These are phyloP conservation scores for Berkeleyomyces basicola DNA, from an alignment of 2,329 filamentous ascomycete species.

Conservation along the genomic window DNA sequence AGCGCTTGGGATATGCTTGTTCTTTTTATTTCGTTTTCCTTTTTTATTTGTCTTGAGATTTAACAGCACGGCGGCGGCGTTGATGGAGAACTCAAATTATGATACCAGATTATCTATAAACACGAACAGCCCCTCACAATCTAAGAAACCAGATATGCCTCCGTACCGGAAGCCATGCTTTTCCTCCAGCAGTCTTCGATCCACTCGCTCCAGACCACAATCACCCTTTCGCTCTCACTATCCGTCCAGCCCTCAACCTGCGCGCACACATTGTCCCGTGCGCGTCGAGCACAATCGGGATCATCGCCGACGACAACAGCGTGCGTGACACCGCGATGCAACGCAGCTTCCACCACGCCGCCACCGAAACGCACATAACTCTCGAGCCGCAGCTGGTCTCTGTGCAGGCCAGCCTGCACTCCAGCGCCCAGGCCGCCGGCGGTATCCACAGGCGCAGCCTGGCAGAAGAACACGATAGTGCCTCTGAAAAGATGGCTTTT, in stretches of 20 bases:
- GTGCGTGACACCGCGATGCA: slow-evolving; percentile 51
- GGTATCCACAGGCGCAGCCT: slow-evolving; percentile 14
- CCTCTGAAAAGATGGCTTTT: slow-evolving; percentile 36
- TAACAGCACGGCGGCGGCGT: neutral
- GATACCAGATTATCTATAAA: neutral
- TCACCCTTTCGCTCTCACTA: slow-evolving; percentile 28
- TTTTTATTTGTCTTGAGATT: neutral
- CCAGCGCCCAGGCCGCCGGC: slow-evolving; percentile 15
- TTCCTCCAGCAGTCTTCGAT: slow-evolving; percentile 66
- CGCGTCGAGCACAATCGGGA: slow-evolving; percentile 23
- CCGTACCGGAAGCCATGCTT: slow-evolving; percentile 64
- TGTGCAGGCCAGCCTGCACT: slow-evolving; percentile 23
- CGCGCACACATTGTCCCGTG: slow-evolving; percentile 29
- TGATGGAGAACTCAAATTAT: neutral
- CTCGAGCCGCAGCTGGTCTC: slow-evolving; percentile 21
- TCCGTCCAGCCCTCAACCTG: slow-evolving; percentile 24
- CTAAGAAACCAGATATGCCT: slow-evolving; percentile 30
- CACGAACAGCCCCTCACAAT: neutral
- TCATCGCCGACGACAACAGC: slow-evolving; percentile 37
- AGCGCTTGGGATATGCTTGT: neutral
- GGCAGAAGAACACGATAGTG: slow-evolving; percentile 27
- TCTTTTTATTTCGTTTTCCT: neutral
- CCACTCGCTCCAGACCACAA: slow-evolving; percentile 57
- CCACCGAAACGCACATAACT: slow-evolving; percentile 54
- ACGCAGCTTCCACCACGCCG: slow-evolving; percentile 36